Evolutionary conservation across 2,329 filamentous ascomycete genomes (phyloP).

Genomic region (Biscogniauxia marginata): DNA sequence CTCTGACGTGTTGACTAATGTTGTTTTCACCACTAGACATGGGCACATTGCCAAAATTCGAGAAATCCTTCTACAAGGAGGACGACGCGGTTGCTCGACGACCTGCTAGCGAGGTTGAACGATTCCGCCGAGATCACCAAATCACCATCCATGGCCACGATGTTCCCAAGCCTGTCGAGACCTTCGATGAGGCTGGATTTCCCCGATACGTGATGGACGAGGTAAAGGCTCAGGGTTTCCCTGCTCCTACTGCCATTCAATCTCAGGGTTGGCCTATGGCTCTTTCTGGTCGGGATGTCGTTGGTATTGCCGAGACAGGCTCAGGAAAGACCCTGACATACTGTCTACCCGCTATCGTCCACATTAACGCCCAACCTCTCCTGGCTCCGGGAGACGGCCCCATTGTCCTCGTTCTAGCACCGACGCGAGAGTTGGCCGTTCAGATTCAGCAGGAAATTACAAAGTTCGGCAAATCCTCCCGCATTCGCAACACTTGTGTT

Average conservation of each 20-base stretch:
- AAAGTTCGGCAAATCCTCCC: slow-evolving; percentile 97
- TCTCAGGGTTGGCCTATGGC: slow-evolving; percentile 99
- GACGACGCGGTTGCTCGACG: slow-evolving; percentile 74
- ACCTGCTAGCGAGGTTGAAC: slow-evolving; percentile 76
- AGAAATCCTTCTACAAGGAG: slow-evolving; percentile 99
- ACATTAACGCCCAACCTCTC: slow-evolving; percentile 98
- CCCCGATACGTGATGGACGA: slow-evolving; percentile 97
- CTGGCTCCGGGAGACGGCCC: slow-evolving; percentile 93
- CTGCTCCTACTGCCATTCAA: slow-evolving; percentile 91
- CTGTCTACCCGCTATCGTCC: slow-evolving; percentile 95
- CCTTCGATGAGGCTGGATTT: slow-evolving; percentile 96
- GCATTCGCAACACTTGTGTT: slow-evolving; percentile 97
- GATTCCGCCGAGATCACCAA: slow-evolving; percentile 80
- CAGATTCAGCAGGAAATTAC: slow-evolving; percentile 99
- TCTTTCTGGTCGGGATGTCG: slow-evolving; percentile 93
- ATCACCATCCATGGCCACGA: slow-evolving; percentile 79
- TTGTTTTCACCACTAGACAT: slow-evolving; percentile 58
- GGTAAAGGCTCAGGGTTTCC: slow-evolving; percentile 97
- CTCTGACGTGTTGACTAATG: slow-evolving; percentile 19
- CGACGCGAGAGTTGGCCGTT: slow-evolving; percentile 95
- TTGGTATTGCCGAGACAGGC: slow-evolving; percentile 98
- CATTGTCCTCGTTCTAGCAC: slow-evolving; percentile 92
- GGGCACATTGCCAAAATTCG: slow-evolving; percentile 83
- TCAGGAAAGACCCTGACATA: slow-evolving; percentile 99
- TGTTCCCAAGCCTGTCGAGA: slow-evolving; percentile 92